Evolutionary conservation across 306 rosid species (phyloP).

Genomic region (Cucumis melo): DNA sequence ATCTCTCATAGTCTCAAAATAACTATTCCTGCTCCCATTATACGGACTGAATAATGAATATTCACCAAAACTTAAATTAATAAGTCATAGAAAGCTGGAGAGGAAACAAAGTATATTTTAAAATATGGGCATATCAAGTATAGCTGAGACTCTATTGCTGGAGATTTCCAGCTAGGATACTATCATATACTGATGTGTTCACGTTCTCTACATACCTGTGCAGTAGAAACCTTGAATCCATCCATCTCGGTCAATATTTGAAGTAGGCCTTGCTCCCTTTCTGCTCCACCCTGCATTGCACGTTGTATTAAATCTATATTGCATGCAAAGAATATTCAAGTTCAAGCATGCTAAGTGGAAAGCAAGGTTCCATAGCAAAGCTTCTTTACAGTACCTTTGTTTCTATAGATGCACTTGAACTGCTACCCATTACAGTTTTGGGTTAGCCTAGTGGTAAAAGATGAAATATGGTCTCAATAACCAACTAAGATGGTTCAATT

Average conservation of each 20-base stretch:
- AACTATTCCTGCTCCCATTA: not conserved
- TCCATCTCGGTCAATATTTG: slow-evolving; percentile 96
- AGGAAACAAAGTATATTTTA: not conserved
- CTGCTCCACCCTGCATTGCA: slow-evolving; percentile 79
- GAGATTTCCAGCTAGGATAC: not conserved
- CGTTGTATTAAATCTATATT: slow-evolving; percentile 8
- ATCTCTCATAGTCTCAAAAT: not conserved
- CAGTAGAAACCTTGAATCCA: slow-evolving; percentile 90
- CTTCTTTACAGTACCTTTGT: not conserved
- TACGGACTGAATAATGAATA: not conserved
- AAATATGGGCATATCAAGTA: not conserved
- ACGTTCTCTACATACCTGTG: slow-evolving; percentile 35
- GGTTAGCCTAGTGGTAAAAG: no score
- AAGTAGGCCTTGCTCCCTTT: slow-evolving; percentile 94
- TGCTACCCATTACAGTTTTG: no score
- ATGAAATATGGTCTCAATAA: no score
- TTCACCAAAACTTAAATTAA: not conserved
- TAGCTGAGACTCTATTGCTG: not conserved
- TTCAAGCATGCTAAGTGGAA: not conserved
- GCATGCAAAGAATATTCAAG: not conserved
- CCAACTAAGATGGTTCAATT: no score
- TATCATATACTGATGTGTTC: no score
- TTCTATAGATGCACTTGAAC: not conserved
- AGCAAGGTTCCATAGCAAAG: not conserved
- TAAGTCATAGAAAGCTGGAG: not conserved